Evolutionary conservation across 1,284 basidiomycete genomes (phyloP).

Genomic region (Athelia psychrophila): DNA sequence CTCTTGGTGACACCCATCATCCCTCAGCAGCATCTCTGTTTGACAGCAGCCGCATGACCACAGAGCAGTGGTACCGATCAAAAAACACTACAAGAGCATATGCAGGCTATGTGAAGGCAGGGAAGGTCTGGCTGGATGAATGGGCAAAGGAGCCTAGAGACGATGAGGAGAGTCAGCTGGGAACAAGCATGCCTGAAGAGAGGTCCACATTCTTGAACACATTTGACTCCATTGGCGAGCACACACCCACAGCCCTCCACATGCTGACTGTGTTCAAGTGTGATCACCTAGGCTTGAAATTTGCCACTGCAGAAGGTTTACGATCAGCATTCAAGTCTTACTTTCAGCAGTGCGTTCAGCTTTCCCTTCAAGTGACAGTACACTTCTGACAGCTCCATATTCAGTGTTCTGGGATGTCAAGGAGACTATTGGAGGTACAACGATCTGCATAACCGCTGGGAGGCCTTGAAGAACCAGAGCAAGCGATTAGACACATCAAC

Average conservation of each 20-base stretch:
- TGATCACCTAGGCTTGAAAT: constrained; percentile 12
- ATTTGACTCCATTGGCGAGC: constrained; percentile 11
- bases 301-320: constrained; percentile 15
- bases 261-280: constrained; percentile 19
- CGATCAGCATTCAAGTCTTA: constrained; percentile 19
- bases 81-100: constrained; percentile 13
- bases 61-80: constrained; percentile 17
- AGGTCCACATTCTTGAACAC: constrained; percentile 6
- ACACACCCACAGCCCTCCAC: constrained; percentile 15
- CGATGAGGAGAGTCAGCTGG: too few species aligned
- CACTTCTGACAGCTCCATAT: not conserved
- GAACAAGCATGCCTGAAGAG: too few species aligned
- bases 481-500: constrained; percentile 12
- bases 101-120: constrained; percentile 14
- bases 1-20: not conserved
- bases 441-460: constrained; percentile 12
- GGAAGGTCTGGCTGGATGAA: not conserved
- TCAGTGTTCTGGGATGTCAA: constrained; percentile 13
- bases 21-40: constrained; percentile 8
- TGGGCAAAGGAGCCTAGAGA: too few species aligned
- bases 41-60: constrained; percentile 11
- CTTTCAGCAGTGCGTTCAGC: constrained; percentile 13
- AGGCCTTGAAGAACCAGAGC: constrained; percentile 16
- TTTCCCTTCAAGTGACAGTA: too few species aligned
- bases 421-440: constrained; percentile 17